Evolutionary conservation across 139 green algal genomes (phyloP).

Genomic region (Micromonas pusilla): DNA sequence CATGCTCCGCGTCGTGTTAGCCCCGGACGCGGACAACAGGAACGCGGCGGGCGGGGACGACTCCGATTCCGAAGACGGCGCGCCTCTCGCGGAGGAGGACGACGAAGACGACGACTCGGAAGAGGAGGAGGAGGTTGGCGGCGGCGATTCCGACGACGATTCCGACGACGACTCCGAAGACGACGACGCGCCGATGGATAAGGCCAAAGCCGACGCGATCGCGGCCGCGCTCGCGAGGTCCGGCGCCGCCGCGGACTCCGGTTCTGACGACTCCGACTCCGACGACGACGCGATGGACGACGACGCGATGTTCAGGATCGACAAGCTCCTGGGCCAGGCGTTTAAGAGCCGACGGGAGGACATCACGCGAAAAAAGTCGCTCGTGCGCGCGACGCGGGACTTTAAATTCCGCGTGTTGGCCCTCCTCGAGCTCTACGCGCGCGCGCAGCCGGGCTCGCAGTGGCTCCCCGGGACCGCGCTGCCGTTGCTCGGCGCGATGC

Average conservation of each 20-base stretch:
- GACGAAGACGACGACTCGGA: constrained; percentile 1
- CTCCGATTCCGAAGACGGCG: not conserved
- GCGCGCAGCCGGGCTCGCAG: not conserved
- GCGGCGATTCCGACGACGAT: not conserved
- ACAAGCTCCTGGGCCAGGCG: constrained; percentile 18
- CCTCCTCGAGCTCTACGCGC: constrained; percentile 17
- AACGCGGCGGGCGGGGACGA: not conserved
- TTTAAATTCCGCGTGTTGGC: constrained; percentile 21
- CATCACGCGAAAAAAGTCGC: not conserved
- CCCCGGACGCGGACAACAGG: not conserved
- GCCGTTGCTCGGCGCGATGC: not conserved
- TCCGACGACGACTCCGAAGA: not conserved
- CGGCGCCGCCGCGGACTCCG: not conserved
- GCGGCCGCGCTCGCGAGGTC: not conserved
- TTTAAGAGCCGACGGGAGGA: constrained; percentile 4
- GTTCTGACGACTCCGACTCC: constrained; percentile 8
- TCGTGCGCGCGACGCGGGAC: not conserved
- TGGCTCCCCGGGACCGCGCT: not conserved
- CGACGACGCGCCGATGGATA: not conserved
- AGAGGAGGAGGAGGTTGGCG: not conserved
- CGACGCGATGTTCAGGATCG: constrained; percentile 14
- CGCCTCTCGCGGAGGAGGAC: not conserved
- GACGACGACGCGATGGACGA: constrained; percentile 13
- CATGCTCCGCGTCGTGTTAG: constrained; percentile 1
- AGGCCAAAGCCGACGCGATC: not conserved